Percentiles rank a stretch among this genome's conserved stretches.
phyloP scores from a whole-genome alignment of 2,329 filamentous ascomycete species.

The Aspergillus caelatus region DNA sequence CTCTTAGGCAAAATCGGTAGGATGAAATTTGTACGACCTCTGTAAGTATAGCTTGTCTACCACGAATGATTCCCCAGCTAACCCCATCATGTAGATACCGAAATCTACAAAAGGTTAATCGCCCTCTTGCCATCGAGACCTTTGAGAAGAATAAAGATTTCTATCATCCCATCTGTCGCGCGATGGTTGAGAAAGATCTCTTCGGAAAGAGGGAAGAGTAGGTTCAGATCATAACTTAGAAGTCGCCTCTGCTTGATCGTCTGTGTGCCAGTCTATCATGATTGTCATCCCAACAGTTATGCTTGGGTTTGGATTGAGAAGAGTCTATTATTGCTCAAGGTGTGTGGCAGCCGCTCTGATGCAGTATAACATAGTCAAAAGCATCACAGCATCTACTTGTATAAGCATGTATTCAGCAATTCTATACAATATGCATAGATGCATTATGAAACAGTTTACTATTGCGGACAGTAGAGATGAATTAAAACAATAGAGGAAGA shows the following conservation, averaged over 20 bases:
- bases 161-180: slow-evolving; percentile 91
- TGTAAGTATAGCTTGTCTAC: slow-evolving; percentile 53
- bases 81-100: slow-evolving; percentile 51
- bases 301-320: not conserved
- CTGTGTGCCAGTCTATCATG: not conserved
- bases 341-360: not conserved
- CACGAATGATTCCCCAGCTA: slow-evolving; percentile 11
- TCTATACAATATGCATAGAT: not conserved
- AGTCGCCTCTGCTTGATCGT: not conserved
- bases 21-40: slow-evolving; percentile 94
- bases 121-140: slow-evolving; percentile 73
- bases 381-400: not conserved
- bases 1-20: slow-evolving; percentile 80
- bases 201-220: slow-evolving; percentile 45
- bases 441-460: not conserved
- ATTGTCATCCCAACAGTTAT: not conserved
- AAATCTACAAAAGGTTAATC: slow-evolving; percentile 73
- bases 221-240: not conserved
- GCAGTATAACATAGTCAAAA: not conserved
- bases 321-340: not conserved
- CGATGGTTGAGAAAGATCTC: slow-evolving; percentile 85
- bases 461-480: not conserved
- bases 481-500: slow-evolving; percentile 7
- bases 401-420: not conserved
- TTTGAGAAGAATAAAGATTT: slow-evolving; percentile 89